Base-by-base conservation (phyloP, 1,139 yeast genomes). In the Taphrina sp. region DNA sequence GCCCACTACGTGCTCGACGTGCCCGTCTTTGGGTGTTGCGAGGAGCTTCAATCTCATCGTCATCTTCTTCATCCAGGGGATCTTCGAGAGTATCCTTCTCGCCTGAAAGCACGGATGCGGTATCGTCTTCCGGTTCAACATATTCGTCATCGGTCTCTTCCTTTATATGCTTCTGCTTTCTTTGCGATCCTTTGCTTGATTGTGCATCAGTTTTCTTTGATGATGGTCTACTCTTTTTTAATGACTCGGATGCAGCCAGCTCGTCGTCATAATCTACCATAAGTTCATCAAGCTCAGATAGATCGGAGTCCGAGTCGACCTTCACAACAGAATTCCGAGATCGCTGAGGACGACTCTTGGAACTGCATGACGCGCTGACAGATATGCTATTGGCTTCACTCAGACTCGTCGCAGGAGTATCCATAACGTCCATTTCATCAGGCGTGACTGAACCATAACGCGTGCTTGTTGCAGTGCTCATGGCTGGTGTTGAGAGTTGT, bases 381-480 rank as follows among this genome's bases (percentile, higher is more conserved):
- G n/a, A n/a, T n/a, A n/a, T n/a, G 16, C 38, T 33, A 8, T 43
- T 38, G 23, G 19, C 17, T 2, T 43, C 47, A 17, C 38, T 33
- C 37, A 39, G 22, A 33, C 46, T 49, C 10, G 45, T 49, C 24
- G 46, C 46, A 4, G 46, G 54, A 4, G 54, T 49, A 7, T 41
- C 43, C 3, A 41, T 19, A 16, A 33, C 26, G 8, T 23, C 16
- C 7, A 46, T 22, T 2, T 19, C 44, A 14, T 8, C 10, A 2
- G 34, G 34, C 2, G 24, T 1, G 10, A 16, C 14, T 12, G 54
- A 38, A 20, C 23, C 54, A 7, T 16, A 33, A 16, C 23, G 44
- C 5, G 24, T 33, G n/a, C 33, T 33, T 23, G 37, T 17, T 12
- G 39, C 37, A 24, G 14, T 19, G 10, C 36, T 36, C 8, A 26